Conservation (phyloP, 176 grass and related monocot species). For the Triticum monococcum region DNA sequence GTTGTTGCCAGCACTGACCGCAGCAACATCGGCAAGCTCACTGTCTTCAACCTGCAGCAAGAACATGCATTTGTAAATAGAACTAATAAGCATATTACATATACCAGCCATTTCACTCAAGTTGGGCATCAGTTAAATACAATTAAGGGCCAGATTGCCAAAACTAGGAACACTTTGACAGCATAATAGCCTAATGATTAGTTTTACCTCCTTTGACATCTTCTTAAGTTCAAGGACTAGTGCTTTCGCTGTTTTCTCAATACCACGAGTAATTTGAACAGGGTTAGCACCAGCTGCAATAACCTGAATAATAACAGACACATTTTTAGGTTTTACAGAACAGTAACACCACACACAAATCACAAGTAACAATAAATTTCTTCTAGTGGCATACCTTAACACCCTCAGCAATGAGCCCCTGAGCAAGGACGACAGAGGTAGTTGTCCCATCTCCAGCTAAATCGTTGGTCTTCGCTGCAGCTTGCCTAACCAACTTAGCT, state of each 20-base stretch:
- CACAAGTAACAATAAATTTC: background rate
- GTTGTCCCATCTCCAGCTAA: conserved; percentile 94
- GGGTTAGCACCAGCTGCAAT: conserved; percentile 94
- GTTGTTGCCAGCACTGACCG: conserved; percentile 96
- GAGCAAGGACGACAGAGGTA: conserved; percentile 97
- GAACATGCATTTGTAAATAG: background rate
- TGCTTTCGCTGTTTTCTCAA: conserved; percentile 90
- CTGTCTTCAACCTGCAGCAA: conserved; percentile 82
- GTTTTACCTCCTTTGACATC: conserved; percentile 81
- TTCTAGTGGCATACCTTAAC: conserved; percentile 57
- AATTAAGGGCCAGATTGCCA: background rate
- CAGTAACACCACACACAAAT: background rate
- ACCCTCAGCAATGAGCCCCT: conserved; percentile 93
- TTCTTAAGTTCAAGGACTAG: conserved; percentile 74
- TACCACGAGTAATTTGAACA: conserved; percentile 94
- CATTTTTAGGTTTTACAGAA: background rate
- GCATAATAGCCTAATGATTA: background rate
- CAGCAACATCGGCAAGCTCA: conserved; percentile 92
- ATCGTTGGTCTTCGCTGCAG: conserved; percentile 95
- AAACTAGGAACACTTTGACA: background rate
- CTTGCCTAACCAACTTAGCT: conserved; percentile 95
- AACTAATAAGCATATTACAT: background rate
- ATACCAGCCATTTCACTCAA: background rate
- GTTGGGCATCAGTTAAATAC: background rate
- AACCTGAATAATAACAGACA: conserved; percentile 54